phyloP scores from a whole-genome alignment of 441 rosid genomes.

The Jatropha multifida region DNA sequence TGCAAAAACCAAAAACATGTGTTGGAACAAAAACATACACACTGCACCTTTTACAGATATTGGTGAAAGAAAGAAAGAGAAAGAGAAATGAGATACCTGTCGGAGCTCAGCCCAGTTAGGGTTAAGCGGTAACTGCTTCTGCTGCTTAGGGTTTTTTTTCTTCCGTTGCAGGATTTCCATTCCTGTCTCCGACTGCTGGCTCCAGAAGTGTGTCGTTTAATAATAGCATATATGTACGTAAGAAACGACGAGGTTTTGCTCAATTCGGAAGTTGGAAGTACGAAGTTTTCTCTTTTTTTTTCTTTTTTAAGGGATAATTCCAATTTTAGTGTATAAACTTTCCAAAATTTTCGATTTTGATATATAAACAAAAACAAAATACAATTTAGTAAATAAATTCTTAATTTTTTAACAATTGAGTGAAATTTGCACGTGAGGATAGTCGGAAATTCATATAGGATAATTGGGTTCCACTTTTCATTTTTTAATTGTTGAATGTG shows the following conservation, averaged over 20 bases:
- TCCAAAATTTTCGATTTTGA: too few species aligned
- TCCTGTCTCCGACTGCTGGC: slow-evolving; percentile 23
- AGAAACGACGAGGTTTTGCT: not conserved
- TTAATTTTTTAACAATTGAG: too few species aligned
- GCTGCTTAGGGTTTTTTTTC: slow-evolving; percentile 38
- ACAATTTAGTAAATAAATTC: too few species aligned
- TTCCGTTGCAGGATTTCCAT: slow-evolving; percentile 15
- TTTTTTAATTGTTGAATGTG: too few species aligned
- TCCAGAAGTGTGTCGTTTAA: not conserved
- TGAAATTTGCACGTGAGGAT: too few species aligned
- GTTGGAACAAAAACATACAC: not conserved
- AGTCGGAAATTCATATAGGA: too few species aligned
- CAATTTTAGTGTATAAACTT: too few species aligned
- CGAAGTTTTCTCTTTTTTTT: too few species aligned
- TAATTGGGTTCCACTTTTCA: too few species aligned
- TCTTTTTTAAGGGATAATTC: too few species aligned
- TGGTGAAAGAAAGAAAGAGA: not conserved
- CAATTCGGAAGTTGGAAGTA: not conserved
- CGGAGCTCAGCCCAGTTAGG: slow-evolving; percentile 79
- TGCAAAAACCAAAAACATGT: slow-evolving; percentile 22
- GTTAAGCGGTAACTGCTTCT: slow-evolving; percentile 38
- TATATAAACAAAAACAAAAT: too few species aligned
- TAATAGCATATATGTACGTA: not conserved
- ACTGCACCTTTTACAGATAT: not conserved
- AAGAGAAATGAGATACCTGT: slow-evolving; percentile 37